Evolutionary conservation across 129 eudicot species (phyloP).

Genomic region (Sambucus nigra): DNA sequence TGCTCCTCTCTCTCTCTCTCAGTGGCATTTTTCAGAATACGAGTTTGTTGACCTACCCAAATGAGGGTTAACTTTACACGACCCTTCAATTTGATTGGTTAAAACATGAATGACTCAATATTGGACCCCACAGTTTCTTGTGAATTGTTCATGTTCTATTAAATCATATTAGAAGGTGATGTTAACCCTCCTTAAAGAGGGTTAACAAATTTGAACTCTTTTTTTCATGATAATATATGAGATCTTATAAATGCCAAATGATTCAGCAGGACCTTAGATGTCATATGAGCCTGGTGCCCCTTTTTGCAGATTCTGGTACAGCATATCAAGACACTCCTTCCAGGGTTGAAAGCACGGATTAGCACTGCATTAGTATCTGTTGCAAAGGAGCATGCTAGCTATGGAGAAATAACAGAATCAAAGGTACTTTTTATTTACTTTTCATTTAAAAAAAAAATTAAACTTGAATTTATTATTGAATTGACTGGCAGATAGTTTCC

Average conservation of each 20-base stretch:
- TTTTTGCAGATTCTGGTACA: conserved; percentile 51
- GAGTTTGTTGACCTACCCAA: no score
- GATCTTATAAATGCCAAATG: background rate
- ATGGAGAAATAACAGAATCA: conserved; percentile 89
- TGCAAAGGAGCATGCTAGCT: conserved; percentile 94
- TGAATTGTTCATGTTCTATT: no score
- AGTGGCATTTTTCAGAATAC: background rate
- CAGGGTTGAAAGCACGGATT: conserved; percentile 52
- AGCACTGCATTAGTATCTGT: conserved; percentile 60
- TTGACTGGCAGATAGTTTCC: background rate
- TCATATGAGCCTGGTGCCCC: background rate
- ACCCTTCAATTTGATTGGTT: no score
- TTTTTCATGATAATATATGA: no score
- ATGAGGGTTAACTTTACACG: no score
- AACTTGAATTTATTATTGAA: background rate
- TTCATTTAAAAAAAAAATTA: background rate
- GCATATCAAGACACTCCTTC: conserved; percentile 58
- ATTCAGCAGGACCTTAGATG: background rate
- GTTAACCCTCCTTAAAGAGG: no score
- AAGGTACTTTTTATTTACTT: conserved; percentile 26
- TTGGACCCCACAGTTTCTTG: no score
- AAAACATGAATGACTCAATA: no score
- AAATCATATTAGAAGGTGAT: no score
- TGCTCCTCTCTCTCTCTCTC: background rate
- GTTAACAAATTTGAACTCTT: no score